Evolutionary conservation across 2,329 filamentous ascomycete genomes (phyloP).

Genomic region (Aspergillus neotritici): DNA sequence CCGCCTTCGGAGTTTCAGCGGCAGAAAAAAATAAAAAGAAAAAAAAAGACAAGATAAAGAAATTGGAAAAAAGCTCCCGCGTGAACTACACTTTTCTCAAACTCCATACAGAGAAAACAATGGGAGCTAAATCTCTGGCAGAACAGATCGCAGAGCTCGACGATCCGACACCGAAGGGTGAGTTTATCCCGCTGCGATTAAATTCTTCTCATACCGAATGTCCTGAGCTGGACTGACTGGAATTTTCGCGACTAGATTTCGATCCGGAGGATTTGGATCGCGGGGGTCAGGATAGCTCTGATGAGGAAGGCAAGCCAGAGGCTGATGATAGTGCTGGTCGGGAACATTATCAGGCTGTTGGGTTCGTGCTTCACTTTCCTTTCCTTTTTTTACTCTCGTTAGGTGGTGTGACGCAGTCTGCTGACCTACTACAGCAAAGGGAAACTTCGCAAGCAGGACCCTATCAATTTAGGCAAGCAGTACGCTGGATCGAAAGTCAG

Average conservation of each 20-base stretch:
- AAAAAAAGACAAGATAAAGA: conserved; percentile 11
- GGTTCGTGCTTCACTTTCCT: conserved; percentile 40
- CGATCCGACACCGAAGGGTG: conserved; percentile 59
- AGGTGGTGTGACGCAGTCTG: conserved; percentile 3
- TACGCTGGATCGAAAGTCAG: conserved; percentile 75
- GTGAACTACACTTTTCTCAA: conserved; percentile 5
- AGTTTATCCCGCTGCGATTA: conserved; percentile 2
- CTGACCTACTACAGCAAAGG: conserved; percentile 57
- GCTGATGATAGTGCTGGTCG: conserved; percentile 55
- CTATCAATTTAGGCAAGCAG: conserved; percentile 64
- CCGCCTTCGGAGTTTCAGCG: conserved; percentile 15
- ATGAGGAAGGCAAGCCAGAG: conserved; percentile 48
- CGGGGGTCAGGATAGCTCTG: conserved; percentile 47
- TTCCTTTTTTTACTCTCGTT: background rate
- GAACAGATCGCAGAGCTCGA: conserved; percentile 59
- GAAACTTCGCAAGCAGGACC: conserved; percentile 70
- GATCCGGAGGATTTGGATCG: conserved; percentile 68
- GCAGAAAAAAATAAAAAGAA: conserved; percentile 21
- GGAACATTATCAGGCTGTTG: conserved; percentile 80
- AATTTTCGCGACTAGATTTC: conserved; percentile 53
- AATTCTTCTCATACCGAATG: background rate
- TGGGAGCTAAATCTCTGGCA: conserved; percentile 51
- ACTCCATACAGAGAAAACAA: conserved; percentile 12
- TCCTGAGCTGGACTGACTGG: conserved; percentile 4
- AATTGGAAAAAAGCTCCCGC: conserved; percentile 20